A percentile compares a stretch with the other conserved stretches of the same genome.
These are phyloP conservation scores for Sporothrix mexicana DNA, from an alignment of 2,329 filamentous ascomycete species.

Conservation along the genomic window DNA sequence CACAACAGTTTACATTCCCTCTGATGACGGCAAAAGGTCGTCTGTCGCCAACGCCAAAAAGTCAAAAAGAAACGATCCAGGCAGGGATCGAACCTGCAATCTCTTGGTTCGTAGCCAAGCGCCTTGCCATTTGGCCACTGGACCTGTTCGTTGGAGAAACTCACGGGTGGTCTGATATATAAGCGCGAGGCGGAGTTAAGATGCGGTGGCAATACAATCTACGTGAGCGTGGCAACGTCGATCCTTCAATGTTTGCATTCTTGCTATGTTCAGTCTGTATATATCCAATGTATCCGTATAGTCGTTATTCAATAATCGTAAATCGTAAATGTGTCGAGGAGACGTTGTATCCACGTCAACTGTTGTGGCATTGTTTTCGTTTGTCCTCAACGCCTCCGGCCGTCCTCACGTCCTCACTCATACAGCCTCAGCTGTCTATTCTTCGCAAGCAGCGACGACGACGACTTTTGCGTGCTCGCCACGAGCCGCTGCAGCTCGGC, in stretches of 20 bases:
- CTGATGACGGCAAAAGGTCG: not conserved
- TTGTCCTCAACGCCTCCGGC: too few relatives aligned
- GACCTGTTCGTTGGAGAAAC: conserved; percentile 31
- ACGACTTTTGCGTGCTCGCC: not conserved
- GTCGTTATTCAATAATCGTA: conserved; percentile 22
- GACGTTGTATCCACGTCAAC: not conserved
- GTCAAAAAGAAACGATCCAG: conserved; percentile 37
- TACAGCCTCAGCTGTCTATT: not conserved
- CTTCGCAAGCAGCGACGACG: not conserved
- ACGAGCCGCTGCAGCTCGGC: conserved; percentile 24
- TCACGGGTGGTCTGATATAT: not conserved
- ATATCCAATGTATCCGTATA: not conserved
- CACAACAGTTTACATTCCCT: not conserved
- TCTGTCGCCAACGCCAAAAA: not conserved
- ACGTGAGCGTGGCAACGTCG: too few relatives aligned
- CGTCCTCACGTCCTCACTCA: too few relatives aligned
- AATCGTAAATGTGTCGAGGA: not conserved
- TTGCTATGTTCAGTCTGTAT: not conserved
- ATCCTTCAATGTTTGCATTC: too few relatives aligned
- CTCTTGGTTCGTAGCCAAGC: conserved; percentile 49
- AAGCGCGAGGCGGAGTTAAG: not conserved
- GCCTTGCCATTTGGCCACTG: conserved; percentile 46
- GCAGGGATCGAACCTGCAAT: conserved; percentile 49
- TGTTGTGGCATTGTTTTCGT: not conserved
- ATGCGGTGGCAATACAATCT: too few relatives aligned